phyloP scores from a whole-genome alignment of 1,139 yeast species.

The Taphrina deformans region DNA sequence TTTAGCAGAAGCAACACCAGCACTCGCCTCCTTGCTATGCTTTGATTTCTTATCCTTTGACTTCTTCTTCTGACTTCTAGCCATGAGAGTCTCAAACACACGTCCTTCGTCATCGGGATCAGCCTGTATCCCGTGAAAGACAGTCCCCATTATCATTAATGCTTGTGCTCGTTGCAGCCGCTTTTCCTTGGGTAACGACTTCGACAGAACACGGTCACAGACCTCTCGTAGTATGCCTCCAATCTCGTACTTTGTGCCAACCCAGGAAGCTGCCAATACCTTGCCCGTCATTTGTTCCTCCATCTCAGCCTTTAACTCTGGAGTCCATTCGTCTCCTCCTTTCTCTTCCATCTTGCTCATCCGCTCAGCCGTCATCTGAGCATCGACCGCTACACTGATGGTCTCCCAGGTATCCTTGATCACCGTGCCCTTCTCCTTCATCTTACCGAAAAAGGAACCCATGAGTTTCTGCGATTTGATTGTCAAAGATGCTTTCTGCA shows the following conservation, averaged over 20 bases:
- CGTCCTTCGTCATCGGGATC: conserved; percentile 91
- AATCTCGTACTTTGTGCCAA: conserved; percentile 85
- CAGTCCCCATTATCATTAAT: conserved; percentile 67
- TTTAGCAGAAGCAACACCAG: background rate
- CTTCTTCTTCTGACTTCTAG: conserved; percentile 85
- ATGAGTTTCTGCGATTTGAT: conserved; percentile 71
- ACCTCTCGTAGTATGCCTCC: conserved; percentile 85
- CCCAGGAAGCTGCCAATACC: conserved; percentile 94
- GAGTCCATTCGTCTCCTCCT: conserved; percentile 63
- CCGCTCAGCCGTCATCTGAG: conserved; percentile 81
- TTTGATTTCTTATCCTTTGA: conserved; percentile 43
- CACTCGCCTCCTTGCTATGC: background rate
- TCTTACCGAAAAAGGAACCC: conserved; percentile 78
- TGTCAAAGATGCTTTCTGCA: conserved; percentile 61
- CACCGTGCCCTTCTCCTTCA: conserved; percentile 84
- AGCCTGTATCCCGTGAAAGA: conserved; percentile 63
- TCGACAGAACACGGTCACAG: conserved; percentile 75
- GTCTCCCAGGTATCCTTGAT: conserved; percentile 85
- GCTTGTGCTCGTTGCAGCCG: conserved; percentile 80
- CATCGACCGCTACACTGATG: conserved; percentile 82
- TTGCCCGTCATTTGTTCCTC: conserved; percentile 68
- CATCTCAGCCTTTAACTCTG: conserved; percentile 79
- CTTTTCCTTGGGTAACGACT: conserved; percentile 56
- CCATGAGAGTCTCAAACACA: conserved; percentile 84
- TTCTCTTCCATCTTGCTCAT: conserved; percentile 53